Base-by-base conservation (phyloP, 2,329 filamentous ascomycete species). In the Hypoxylon sp. region DNA sequence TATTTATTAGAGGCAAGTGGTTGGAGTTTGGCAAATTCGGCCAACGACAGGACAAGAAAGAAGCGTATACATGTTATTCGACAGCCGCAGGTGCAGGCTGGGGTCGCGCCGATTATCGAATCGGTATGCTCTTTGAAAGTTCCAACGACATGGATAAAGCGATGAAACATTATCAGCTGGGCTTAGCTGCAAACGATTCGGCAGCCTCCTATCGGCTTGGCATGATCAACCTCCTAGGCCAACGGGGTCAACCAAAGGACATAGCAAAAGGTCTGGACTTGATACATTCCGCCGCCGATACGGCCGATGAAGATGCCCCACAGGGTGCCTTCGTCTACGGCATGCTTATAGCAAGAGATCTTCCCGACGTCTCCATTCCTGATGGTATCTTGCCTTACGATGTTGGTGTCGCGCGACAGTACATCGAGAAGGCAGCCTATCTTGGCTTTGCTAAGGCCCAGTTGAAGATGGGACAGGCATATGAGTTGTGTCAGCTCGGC, bases 61-160 rank as follows among this genome's bases (percentile, higher is more conserved):
- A 98, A 81, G 95, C 96, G 6, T 98, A 97, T 78, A 82, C 90
- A 67, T 92, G 91, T 75, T 99, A 98, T 81, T 89, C 90, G 68
- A 86, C 91, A 74, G 93, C 96, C n/a, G 91, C 93, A 30, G 91
- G 94, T 74, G 90, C 93, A 74, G 93, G 93, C 63, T 97, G 94
- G 81, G 89, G 91, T 21, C 87, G 96, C 73, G 94, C 96, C 19
- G 93, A 98, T 79, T 99, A 99, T 80, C 90, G 96, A 50, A 97
- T 99, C 82, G 96, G 96, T 69, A 99, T 98, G 95, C 91, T 98
- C 63, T 98, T 94, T 78, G 96, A 99, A 81, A 94, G 92, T 78
- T 95, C 94, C 3, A 97, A 97, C 76, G 95, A 99, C 76, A 91
- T 94, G 66, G 87, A 90, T 69, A 98, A 97, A 79, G 96, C 96